These are phyloP conservation scores for Mitragyna speciosa DNA, from an alignment of 257 asterid genomes.

Conservation along the genomic window DNA sequence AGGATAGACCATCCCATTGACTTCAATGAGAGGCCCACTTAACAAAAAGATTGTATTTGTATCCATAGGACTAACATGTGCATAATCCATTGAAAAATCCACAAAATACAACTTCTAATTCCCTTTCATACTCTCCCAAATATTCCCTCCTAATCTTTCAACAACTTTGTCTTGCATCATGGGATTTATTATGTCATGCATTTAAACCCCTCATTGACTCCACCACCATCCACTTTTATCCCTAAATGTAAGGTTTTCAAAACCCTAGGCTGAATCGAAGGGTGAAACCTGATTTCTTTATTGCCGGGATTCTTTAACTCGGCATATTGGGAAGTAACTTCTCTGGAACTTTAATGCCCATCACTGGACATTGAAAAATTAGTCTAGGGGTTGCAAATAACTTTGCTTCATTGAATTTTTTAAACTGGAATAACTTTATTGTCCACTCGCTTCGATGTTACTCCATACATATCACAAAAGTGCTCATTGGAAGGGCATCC, in stretches of 20 bases:
- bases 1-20: conserved; percentile 32
- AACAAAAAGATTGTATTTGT: conserved; percentile 36
- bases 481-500: not conserved
- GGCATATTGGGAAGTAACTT: conserved; percentile 45
- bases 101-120: conserved; percentile 77
- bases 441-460: conserved; percentile 42
- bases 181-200: conserved; percentile 55
- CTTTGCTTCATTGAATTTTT: conserved; percentile 20
- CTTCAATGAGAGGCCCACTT: conserved; percentile 38
- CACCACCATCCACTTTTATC: no score
- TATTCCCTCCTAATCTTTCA: conserved; percentile 77
- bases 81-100: conserved; percentile 46
- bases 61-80: conserved; percentile 43
- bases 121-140: conserved; percentile 81
- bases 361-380: conserved; percentile 26
- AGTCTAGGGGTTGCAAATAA: conserved; percentile 32
- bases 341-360: conserved; percentile 43
- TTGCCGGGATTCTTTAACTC: conserved; percentile 27
- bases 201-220: conserved; percentile 30
- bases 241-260: conserved; percentile 34
- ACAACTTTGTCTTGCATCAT: conserved; percentile 79
- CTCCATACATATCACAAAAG: not conserved
- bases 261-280: conserved; percentile 85
- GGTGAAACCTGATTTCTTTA: conserved; percentile 20
- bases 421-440: conserved; percentile 15